A percentile compares a stretch with the other conserved stretches of the same genome.
Conservation (phyloP, 2,329 filamentous ascomycete genomes). For the Fusarium ramigenum region DNA sequence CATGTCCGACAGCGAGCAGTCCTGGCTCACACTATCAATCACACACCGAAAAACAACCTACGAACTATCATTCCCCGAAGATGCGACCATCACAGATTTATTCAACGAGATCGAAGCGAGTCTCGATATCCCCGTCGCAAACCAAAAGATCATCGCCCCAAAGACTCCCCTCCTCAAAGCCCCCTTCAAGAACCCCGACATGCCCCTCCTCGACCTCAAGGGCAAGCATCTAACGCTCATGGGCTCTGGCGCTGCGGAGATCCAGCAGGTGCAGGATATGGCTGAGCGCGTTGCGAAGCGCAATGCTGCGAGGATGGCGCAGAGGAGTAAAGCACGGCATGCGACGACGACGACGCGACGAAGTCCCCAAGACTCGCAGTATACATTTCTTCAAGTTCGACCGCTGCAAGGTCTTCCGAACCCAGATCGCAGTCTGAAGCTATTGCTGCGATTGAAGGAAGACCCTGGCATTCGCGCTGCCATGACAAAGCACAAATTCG, state of each 20-base stretch:
- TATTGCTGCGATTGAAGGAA: conserved; percentile 78
- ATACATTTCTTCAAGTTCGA: conserved; percentile 83
- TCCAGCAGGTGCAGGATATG: conserved; percentile 63
- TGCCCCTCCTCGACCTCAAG: conserved; percentile 59
- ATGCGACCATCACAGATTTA: conserved; percentile 66
- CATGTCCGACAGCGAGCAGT: conserved; percentile 33
- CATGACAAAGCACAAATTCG: conserved; percentile 88
- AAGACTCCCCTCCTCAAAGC: conserved; percentile 72
- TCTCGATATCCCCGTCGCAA: conserved; percentile 67
- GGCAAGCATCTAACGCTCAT: conserved; percentile 72
- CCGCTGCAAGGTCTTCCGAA: conserved; percentile 82
- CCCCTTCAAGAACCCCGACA: conserved; percentile 67
- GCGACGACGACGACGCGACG: conserved; percentile 2
- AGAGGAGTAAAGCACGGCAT: conserved; percentile 42
- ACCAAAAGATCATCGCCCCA: conserved; percentile 75
- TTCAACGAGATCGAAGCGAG: conserved; percentile 64
- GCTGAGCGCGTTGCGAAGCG: conserved; percentile 58
- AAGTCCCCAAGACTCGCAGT: conserved; percentile 66
- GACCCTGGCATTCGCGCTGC: conserved; percentile 86
- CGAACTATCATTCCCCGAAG: conserved; percentile 54
- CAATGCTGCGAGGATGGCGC: conserved; percentile 53
- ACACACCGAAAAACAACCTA: conserved; percentile 58
- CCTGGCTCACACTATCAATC: conserved; percentile 55
- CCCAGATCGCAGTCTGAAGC: conserved; percentile 73
- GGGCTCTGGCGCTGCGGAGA: conserved; percentile 68